A percentile compares a stretch with the other conserved stretches of the same genome.
phyloP scores from a whole-genome alignment of 306 rosid species.

The Sesbania bispinosa region DNA sequence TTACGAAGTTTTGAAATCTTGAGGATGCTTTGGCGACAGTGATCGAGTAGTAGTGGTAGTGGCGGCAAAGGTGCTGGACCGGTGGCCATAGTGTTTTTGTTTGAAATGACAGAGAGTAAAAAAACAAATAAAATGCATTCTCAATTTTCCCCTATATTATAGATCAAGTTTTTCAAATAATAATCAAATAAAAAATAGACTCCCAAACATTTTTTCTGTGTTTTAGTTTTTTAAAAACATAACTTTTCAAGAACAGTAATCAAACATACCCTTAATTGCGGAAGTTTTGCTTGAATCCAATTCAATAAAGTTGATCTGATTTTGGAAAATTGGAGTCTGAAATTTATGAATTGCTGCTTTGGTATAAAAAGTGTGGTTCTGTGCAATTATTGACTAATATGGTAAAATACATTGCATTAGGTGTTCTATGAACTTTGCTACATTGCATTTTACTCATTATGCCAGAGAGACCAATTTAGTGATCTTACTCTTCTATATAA shows the following conservation, averaged over 20 bases:
- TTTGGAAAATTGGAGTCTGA: not conserved
- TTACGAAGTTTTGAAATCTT: not conserved
- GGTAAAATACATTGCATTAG: not conserved
- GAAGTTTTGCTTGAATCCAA: not conserved
- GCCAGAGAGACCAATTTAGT: not conserved
- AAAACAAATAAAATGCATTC: no score
- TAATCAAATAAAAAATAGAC: no score
- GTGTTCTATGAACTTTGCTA: not conserved
- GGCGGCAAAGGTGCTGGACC: no score
- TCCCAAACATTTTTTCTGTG: not conserved
- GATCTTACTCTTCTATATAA: not conserved
- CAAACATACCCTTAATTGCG: not conserved
- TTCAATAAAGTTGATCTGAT: not conserved
- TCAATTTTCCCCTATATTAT: no score
- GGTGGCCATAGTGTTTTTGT: no score
- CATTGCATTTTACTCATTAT: not conserved
- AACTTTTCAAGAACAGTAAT: not conserved
- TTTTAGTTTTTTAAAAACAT: not conserved
- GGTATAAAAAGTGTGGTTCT: not conserved
- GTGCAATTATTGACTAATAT: not conserved
- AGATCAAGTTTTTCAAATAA: not conserved
- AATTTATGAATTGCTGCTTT: not conserved
- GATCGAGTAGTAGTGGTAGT: no score
- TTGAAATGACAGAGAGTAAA: no score
- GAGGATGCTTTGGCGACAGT: not conserved